These are phyloP conservation scores for Sordariomycetes sp. DNA, from an alignment of 2,329 filamentous ascomycete genomes.

Conservation along the genomic window DNA sequence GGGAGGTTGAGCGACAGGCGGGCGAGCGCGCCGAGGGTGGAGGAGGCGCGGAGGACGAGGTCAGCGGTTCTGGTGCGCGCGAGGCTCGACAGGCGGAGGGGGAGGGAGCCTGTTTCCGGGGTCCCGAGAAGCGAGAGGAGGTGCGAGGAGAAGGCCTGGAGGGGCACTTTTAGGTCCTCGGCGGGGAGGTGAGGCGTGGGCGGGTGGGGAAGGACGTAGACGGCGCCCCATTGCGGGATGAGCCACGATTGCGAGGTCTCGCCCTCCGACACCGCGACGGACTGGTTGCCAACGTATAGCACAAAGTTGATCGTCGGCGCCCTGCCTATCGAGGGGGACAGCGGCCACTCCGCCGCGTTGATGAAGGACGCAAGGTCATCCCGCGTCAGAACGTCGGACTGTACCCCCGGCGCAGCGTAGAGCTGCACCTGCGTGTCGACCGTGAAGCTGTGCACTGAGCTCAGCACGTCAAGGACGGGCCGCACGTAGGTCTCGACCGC, in stretches of 20 bases:
- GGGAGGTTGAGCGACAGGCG: slow-evolving; percentile 72
- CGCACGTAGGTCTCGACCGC: slow-evolving; percentile 71
- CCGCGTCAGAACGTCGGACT: slow-evolving; percentile 55
- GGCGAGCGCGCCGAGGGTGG: slow-evolving; percentile 84
- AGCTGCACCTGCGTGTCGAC: slow-evolving; percentile 94
- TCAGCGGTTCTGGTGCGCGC: slow-evolving; percentile 76
- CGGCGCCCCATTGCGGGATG: slow-evolving; percentile 85
- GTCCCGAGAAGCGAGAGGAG: slow-evolving; percentile 78
- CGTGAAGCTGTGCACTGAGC: slow-evolving; percentile 84
- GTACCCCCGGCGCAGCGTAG: slow-evolving; percentile 62
- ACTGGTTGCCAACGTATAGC: slow-evolving; percentile 72
- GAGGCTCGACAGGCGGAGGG: slow-evolving; percentile 72
- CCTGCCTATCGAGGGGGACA: slow-evolving; percentile 84
- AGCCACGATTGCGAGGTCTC: slow-evolving; percentile 61
- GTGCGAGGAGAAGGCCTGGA: slow-evolving; percentile 85
- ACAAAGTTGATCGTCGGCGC: slow-evolving; percentile 96
- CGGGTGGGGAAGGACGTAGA: slow-evolving; percentile 41
- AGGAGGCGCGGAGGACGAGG: slow-evolving; percentile 77
- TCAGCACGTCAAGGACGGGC: slow-evolving; percentile 67
- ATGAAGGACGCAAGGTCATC: slow-evolving; percentile 90
- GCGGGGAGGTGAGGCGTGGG: slow-evolving; percentile 40
- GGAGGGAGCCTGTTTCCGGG: slow-evolving; percentile 69
- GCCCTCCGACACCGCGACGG: slow-evolving; percentile 38
- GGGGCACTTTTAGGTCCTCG: slow-evolving; percentile 59
- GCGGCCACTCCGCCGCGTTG: slow-evolving; percentile 94